Conservation (phyloP, 2,329 filamentous ascomycete species). For the Phyllosticta citribraziliensis region DNA sequence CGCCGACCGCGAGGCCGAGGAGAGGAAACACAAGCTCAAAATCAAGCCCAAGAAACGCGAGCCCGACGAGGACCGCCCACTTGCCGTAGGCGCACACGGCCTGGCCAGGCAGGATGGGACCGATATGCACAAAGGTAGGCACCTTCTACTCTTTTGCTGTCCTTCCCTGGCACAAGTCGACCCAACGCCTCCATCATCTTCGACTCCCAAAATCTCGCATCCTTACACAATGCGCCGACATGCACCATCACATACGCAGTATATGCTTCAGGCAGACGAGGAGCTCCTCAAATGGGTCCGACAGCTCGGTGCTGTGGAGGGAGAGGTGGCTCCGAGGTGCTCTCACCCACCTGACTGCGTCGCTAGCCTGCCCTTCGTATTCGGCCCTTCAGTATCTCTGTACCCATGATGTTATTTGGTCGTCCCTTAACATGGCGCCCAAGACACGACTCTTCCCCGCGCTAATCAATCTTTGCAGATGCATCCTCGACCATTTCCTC, state of each 20-base stretch:
- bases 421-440: background rate
- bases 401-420: background rate
- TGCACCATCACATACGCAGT: background rate
- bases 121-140: conserved; percentile 47
- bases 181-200: background rate
- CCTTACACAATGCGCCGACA: background rate
- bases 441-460: background rate
- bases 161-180: background rate
- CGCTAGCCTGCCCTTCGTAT: background rate
- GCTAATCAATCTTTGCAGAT: conserved; percentile 16
- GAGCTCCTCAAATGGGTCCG: background rate
- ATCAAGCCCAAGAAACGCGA: conserved; percentile 70
- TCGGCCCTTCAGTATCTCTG: background rate
- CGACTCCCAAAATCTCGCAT: background rate
- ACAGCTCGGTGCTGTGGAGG: background rate
- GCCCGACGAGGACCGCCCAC: conserved; percentile 51
- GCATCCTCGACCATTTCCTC: conserved; percentile 31
- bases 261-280: background rate
- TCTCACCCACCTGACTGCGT: background rate
- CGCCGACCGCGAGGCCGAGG: conserved; percentile 39
- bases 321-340: background rate
- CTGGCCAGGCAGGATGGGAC: conserved; percentile 55
- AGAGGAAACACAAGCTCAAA: conserved; percentile 36
- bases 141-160: background rate
- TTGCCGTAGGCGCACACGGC: conserved; percentile 53